Conservation (phyloP, 192 early-diverging fungal species). For the Linnemannia elongata region DNA sequence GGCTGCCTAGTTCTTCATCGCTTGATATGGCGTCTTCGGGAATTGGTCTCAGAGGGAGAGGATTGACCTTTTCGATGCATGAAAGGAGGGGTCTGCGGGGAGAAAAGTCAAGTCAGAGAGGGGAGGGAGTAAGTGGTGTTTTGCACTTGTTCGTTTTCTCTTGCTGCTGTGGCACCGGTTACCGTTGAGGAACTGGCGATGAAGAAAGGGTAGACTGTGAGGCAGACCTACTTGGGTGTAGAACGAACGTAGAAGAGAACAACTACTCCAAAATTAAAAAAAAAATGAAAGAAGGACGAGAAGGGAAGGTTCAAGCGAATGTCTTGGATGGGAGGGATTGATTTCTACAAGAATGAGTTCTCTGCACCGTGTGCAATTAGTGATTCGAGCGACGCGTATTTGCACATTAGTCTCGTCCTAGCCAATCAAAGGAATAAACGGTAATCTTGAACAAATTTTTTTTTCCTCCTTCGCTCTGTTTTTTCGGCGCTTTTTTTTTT, state of each 20-base stretch:
- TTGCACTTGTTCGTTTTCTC: not conserved
- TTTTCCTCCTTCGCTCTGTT: not conserved
- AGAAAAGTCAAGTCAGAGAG: not conserved
- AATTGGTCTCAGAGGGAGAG: not conserved
- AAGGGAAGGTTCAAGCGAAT: not conserved
- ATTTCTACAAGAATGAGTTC: not conserved
- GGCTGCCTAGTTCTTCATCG: too few species aligned
- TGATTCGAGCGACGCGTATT: not conserved
- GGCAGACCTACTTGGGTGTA: too few species aligned
- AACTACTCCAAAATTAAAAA: not conserved
- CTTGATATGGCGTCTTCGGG: not conserved
- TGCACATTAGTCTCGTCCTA: not conserved
- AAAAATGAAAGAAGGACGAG: not conserved
- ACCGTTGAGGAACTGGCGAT: too few species aligned
- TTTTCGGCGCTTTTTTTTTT: slow-evolving; percentile 1
- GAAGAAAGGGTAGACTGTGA: too few species aligned
- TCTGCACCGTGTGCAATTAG: not conserved
- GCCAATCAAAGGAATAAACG: not conserved
- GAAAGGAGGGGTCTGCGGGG: not conserved
- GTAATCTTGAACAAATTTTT: not conserved
- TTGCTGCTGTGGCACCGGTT: not conserved
- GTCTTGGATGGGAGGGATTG: not conserved
- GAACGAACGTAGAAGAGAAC: not conserved
- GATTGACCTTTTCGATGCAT: not conserved
- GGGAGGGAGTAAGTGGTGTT: not conserved